A percentile compares a stretch with the other conserved stretches of the same genome.
phyloP scores from a whole-genome alignment of 2,329 filamentous ascomycete species.

The Aspergillus pseudoterreus region DNA sequence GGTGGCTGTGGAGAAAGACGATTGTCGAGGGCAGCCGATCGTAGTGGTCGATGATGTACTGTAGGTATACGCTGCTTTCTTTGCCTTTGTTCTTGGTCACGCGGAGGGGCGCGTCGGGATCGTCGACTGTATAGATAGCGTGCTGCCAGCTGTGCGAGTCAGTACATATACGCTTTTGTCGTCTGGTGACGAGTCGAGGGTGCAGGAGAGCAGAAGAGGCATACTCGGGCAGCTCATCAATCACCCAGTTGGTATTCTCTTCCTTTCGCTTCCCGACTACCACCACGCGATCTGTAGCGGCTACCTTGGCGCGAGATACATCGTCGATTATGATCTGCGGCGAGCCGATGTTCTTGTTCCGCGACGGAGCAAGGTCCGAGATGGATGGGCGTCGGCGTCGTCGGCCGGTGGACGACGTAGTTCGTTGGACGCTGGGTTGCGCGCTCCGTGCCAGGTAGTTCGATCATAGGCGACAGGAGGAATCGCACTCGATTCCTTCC shows the following conservation, averaged over 20 bases:
- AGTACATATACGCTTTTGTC: background rate
- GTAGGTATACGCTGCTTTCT: slow-evolving; percentile 44
- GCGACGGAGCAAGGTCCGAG: slow-evolving; percentile 4
- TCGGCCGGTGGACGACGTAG: slow-evolving; percentile 3
- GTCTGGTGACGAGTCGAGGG: background rate
- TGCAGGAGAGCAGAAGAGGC: background rate
- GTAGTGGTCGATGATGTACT: slow-evolving; percentile 45
- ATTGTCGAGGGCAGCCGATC: slow-evolving; percentile 47
- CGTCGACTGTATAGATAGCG: slow-evolving; percentile 42
- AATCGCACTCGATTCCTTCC: slow-evolving; percentile 1
- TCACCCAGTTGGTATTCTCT: slow-evolving; percentile 45
- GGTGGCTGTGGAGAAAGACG: slow-evolving; percentile 56
- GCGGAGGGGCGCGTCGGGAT: slow-evolving; percentile 18
- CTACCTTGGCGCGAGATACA: slow-evolving; percentile 11
- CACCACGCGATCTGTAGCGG: slow-evolving; percentile 20
- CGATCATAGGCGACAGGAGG: background rate
- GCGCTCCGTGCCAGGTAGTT: background rate
- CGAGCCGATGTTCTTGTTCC: background rate
- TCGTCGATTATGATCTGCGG: slow-evolving; percentile 2
- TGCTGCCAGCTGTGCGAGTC: slow-evolving; percentile 36
- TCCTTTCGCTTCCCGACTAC: slow-evolving; percentile 39
- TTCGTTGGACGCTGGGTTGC: background rate
- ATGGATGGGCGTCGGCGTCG: slow-evolving; percentile 9
- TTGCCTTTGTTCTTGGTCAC: slow-evolving; percentile 38
- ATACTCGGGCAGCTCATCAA: slow-evolving; percentile 41